These are phyloP conservation scores for Rosa chinensis DNA, from an alignment of 306 rosid species.

Conservation along the genomic window DNA sequence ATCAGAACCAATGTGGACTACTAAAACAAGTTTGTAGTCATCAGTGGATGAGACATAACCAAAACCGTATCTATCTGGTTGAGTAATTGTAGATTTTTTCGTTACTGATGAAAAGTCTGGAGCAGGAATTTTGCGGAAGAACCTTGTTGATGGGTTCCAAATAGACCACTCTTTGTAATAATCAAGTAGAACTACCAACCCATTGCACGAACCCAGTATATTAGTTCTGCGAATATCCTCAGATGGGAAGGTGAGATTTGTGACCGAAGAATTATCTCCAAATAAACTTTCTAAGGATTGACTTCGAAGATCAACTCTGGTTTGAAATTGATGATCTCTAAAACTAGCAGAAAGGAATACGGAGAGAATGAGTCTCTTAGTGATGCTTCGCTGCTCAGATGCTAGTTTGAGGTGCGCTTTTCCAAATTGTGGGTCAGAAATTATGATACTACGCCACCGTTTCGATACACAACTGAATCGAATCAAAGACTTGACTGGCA, in stretches of 20 bases:
- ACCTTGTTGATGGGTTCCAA: neutral
- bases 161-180: neutral
- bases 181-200: neutral
- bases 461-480: neutral
- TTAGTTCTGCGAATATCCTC: neutral
- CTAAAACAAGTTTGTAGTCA: neutral
- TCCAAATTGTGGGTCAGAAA: neutral
- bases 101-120: neutral
- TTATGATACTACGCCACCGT: neutral
- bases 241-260: neutral
- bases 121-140: neutral
- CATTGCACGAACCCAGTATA: neutral
- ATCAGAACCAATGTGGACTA: neutral
- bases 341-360: rapidly evolving
- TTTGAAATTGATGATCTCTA: no score
- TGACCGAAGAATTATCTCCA: neutral
- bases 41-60: neutral
- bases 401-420: neutral
- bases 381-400: neutral
- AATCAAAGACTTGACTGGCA: neutral
- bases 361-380: neutral
- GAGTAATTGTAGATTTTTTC: neutral
- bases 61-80: neutral
- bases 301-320: neutral
- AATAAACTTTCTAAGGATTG: neutral